phyloP scores from a whole-genome alignment of 768 basidiomycete genomes.

The Tricholoma hemisulphureum region DNA sequence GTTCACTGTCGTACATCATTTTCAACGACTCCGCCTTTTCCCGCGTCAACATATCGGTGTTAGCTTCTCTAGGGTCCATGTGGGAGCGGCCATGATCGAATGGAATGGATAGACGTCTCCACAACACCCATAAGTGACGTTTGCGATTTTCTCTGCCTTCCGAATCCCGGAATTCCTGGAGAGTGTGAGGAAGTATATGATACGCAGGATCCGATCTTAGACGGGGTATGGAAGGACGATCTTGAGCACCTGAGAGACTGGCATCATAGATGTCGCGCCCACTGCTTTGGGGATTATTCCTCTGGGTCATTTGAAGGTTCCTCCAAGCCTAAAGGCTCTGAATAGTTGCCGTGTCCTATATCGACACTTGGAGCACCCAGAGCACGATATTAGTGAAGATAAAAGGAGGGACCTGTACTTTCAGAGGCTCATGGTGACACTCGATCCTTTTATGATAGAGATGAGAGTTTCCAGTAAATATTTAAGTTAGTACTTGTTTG shows the following conservation, averaged over 20 bases:
- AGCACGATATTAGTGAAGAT: constrained; percentile 2
- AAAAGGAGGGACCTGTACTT: constrained; percentile 32
- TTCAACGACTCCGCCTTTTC: constrained; percentile 64
- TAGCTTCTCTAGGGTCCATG: constrained; percentile 7
- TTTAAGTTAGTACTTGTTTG: constrained; percentile 16
- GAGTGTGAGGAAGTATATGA: constrained; percentile 43
- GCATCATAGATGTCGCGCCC: constrained; percentile 54
- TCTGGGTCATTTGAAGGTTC: constrained; percentile 18
- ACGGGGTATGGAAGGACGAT: constrained; percentile 56
- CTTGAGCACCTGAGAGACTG: constrained; percentile 49
- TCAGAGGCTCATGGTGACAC: constrained; percentile 34
- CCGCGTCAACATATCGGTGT: constrained; percentile 42
- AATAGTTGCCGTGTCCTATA: not conserved
- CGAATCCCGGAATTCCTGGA: constrained; percentile 59
- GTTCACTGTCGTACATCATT: constrained; percentile 74
- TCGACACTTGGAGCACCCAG: constrained; percentile 14
- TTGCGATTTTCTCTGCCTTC: constrained; percentile 68
- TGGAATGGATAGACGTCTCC: constrained; percentile 52
- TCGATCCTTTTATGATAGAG: constrained; percentile 9
- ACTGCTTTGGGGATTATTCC: constrained; percentile 22
- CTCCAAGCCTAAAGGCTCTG: constrained; percentile 2
- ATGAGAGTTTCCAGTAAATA: constrained; percentile 10
- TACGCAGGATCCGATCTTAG: constrained; percentile 54
- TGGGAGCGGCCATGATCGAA: constrained; percentile 11
- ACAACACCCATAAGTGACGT: constrained; percentile 58